phyloP scores from a whole-genome alignment of 139 green algal species.

The Coelastrella sp. region DNA sequence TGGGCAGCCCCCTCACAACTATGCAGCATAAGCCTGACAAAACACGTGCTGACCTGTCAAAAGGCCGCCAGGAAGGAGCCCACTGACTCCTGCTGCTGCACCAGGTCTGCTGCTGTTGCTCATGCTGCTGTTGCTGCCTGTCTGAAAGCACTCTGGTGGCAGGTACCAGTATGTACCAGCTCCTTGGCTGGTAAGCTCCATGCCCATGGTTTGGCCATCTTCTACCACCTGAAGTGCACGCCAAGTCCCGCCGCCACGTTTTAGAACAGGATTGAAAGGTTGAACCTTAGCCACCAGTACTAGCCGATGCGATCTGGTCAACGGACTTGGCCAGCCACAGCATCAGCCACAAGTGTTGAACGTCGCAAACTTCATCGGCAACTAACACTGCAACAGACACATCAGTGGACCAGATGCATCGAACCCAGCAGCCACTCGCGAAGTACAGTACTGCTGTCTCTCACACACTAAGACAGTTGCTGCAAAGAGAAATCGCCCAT shows the following conservation, averaged over 20 bases:
- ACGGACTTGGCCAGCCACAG: too few relatives aligned
- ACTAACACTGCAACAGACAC: too few relatives aligned
- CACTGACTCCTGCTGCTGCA: neutral
- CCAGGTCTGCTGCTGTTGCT: constrained; percentile 6
- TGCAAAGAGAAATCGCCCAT: too few relatives aligned
- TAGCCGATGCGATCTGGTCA: too few relatives aligned
- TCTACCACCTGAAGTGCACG: constrained; percentile 70
- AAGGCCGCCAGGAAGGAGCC: constrained; percentile 9
- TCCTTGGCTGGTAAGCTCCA: constrained; percentile 97
- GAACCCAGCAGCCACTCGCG: too few relatives aligned
- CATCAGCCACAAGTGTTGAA: too few relatives aligned
- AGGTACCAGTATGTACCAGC: constrained; percentile 97
- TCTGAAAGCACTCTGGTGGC: constrained; percentile 69
- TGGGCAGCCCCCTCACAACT: neutral
- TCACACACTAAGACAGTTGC: too few relatives aligned
- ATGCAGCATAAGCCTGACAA: neutral
- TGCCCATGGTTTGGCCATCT: constrained; percentile 81
- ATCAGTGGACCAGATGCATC: too few relatives aligned
- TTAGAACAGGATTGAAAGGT: neutral
- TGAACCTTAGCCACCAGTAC: too few relatives aligned
- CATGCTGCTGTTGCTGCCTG: constrained; percentile 27
- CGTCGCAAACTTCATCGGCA: too few relatives aligned
- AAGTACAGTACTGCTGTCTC: too few relatives aligned
- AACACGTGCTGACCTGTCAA: neutral
- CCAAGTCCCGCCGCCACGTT: too few relatives aligned